Base-by-base conservation (phyloP, 1,284 basidiomycete species). In the Xanthoconium separans region DNA sequence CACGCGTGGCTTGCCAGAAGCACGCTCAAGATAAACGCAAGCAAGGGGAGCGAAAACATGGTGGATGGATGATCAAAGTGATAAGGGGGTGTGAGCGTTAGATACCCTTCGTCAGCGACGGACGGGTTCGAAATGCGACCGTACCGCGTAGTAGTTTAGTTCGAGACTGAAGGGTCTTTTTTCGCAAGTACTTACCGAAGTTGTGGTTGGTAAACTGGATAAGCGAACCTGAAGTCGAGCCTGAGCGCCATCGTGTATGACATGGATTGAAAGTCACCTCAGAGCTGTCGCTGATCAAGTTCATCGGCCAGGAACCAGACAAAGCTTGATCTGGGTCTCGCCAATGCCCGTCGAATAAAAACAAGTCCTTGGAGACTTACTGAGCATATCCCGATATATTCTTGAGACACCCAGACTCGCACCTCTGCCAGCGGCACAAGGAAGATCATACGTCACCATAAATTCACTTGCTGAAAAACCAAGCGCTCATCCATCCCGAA, bases 401-500 rank as follows among this genome's bases (percentile, higher is more conserved):
- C 67, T 72, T 6, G 80, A 81, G 20, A 94, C 87, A 7, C 76
- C 74, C 59, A 80, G 73, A 56, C 85, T 79, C 89, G 81, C 83
- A 6, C 88, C 93, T 12, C 87, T 87, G 29, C 85, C 85, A 39
- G 70, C 66, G 31, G 73, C n/a, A n/a, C n/a, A 70, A 15, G 69
- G 75, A 58, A 94, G 72, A 10, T 74, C 76, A 72, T 87, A 80
- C 54, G 75, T 61, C 37, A 71, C 69, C 44, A 81, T 73, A 63
- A 93, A 94, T 16, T 71, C 73, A 41, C 89, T 78, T 31, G 90
- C 76, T 68, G 87, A 70, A 66, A 95, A 93, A 12, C 77, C 75
- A 8, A 74, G 68, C 89, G 79, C 24, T 77, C 71, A 2, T 71
- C 61, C 37, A 65, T 69, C 10, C 69, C 58, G 15, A 76, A 56